A percentile compares a stretch with the other conserved stretches of the same genome.
Conservation (phyloP, 140 eudicot species). For the Oenanthe javanica region DNA sequence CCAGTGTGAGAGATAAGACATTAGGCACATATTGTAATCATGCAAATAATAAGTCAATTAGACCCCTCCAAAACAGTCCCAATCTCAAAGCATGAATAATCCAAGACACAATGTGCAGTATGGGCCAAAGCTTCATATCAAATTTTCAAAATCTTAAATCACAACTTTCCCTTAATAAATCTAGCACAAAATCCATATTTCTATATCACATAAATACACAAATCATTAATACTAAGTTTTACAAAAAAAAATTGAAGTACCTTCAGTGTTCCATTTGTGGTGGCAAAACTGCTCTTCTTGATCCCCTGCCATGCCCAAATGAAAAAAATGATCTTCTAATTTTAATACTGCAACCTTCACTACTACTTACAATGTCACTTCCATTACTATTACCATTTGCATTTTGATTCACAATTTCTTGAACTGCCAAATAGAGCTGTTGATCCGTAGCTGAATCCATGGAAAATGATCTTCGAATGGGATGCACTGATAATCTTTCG, state of each 20-base stretch:
- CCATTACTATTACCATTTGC: conserved; percentile 14
- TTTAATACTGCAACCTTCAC: conserved; percentile 30
- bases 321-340: conserved; percentile 57
- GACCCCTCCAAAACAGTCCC: neutral
- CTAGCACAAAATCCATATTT: neutral
- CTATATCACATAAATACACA: neutral
- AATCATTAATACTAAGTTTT: no score
- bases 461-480: conserved; percentile 69
- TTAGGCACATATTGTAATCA: conserved; percentile 7
- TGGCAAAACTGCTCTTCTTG: conserved; percentile 55
- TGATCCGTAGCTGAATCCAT: conserved; percentile 74
- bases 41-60: conserved; percentile 9
- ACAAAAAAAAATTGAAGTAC: neutral
- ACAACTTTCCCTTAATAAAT: conserved; percentile 1
- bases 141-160: neutral
- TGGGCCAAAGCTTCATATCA: neutral
- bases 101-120: conserved; percentile 4
- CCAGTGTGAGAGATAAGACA: no score
- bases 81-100: neutral
- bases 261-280: conserved; percentile 29
- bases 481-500: conserved; percentile 46
- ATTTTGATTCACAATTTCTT: conserved; percentile 34
- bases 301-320: conserved; percentile 51
- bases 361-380: conserved; percentile 18
- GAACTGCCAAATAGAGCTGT: conserved; percentile 56